Base-by-base conservation (phyloP, 2,329 filamentous ascomycete genomes). In the Alternaria alternata region DNA sequence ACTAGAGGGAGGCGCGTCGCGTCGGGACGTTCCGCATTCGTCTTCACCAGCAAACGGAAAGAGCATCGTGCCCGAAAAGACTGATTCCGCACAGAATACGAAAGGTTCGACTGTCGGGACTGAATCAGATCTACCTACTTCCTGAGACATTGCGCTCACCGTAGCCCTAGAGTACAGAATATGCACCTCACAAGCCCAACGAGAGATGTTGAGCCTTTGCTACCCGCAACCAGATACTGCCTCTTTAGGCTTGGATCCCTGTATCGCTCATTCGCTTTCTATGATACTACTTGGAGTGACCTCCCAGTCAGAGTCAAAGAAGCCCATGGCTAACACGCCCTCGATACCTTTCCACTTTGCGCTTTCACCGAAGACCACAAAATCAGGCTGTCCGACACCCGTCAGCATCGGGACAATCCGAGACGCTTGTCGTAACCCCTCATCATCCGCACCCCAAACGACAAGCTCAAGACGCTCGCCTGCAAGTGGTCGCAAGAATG, bases 351-450 rank as follows among this genome's bases (percentile, higher is more conserved):
- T 81, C 82, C 82, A 85, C 57, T 79, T 77, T 69, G 82, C 82
- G 24, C 73, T 78, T 53, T 75, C 68, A 43, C 81, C 78, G 28
- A 85, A 65, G 2, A 88, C 71, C 5, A 88, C 77, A 65, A 87
- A 87, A 65, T 88, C 85, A 12, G 86, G 86, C 65, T 86, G 84
- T 0, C 86, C 85, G 49, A 82, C 83, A 8, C 86, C 86, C 18
- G 86, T 85, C 52, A 87, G 71, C 65, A 84, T 82, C 0, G 86
- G 86, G 24, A 87, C 78, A 38, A 88, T 74, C 30, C 85, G 80
- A 5, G 83, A 81, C 41, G 85, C 86, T 56, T 83, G 79, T 32
- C 77, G 74, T 47, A 87, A 71, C 6, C 81, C 83, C 22, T 77
- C 73, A 22, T 75, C 72, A 71, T 86, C 83, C 24, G 70, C 67